Conservation (phyloP, 495 filamentous ascomycete genomes). For the Diplogelasinospora grovesii region DNA sequence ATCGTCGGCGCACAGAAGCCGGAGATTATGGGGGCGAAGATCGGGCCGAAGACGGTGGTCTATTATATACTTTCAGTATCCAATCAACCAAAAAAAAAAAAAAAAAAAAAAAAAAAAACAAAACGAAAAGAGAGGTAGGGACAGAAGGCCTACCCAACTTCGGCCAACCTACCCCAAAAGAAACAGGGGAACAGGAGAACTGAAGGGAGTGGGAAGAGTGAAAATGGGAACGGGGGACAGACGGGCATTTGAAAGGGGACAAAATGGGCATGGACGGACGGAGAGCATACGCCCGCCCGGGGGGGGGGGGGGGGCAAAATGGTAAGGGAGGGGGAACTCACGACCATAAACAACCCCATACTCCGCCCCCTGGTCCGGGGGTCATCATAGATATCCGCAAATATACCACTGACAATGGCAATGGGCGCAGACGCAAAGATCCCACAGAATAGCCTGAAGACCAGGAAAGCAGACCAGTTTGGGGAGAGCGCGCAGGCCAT, state of each 20-base stretch:
- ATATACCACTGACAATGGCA: slow-evolving; percentile 63
- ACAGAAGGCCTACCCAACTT: no score
- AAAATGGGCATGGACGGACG: no score
- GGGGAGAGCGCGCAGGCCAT: slow-evolving; percentile 64
- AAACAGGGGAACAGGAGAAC: no score
- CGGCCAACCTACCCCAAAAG: no score
- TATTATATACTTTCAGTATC: no score
- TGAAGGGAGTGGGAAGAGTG: no score
- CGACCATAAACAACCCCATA: slow-evolving; percentile 63
- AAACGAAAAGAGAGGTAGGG: no score
- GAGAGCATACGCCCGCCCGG: no score
- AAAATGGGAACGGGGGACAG: no score
- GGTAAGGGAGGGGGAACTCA: slow-evolving; percentile 32
- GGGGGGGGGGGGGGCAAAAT: not conserved
- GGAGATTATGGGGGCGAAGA: slow-evolving; percentile 61
- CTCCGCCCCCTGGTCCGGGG: slow-evolving; percentile 56
- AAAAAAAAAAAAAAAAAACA: no score
- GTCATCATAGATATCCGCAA: slow-evolving; percentile 60
- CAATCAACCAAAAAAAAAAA: no score
- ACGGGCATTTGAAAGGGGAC: no score
- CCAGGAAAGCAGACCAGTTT: slow-evolving; percentile 56
- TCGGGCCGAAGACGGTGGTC: slow-evolving; percentile 61
- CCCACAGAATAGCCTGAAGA: slow-evolving; percentile 63
- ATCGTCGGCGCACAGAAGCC: slow-evolving; percentile 52
- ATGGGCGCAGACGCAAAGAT: slow-evolving; percentile 61